Evolutionary conservation across 176 grass and related monocot genomes (phyloP).

Genomic region (bread wheat (Triticum aestivum)): DNA sequence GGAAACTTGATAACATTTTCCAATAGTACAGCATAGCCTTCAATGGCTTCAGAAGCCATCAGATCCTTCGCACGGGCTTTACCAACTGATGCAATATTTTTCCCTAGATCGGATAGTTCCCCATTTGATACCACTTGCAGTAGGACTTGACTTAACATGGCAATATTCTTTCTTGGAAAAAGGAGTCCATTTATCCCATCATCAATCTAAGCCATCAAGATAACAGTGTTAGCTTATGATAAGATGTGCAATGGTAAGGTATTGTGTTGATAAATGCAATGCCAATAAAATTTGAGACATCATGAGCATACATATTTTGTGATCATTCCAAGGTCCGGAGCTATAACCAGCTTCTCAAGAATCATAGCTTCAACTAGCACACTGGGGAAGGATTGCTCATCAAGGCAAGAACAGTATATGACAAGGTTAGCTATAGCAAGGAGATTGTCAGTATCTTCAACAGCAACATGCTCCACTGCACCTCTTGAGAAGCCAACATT

Average conservation of each 20-base stretch:
- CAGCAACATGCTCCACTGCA: constrained; percentile 52
- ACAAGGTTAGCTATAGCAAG: constrained; percentile 71
- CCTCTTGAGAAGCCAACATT: constrained; percentile 69
- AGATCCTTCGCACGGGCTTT: constrained; percentile 84
- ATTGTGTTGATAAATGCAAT: constrained; percentile 28
- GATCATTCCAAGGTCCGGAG: constrained; percentile 84
- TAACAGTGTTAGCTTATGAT: constrained; percentile 26
- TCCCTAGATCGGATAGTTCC: constrained; percentile 57
- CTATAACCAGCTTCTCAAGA: constrained; percentile 85
- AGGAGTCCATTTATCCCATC: constrained; percentile 84
- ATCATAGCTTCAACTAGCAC: constrained; percentile 81
- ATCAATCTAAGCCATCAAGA: constrained; percentile 65
- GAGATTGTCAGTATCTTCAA: constrained; percentile 48
- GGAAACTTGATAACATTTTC: constrained; percentile 77
- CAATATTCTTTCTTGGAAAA: constrained; percentile 62
- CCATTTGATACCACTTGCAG: constrained; percentile 61
- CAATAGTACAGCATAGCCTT: constrained; percentile 72
- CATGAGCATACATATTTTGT: constrained; percentile 71
- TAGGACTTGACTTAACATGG: constrained; percentile 58
- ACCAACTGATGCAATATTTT: constrained; percentile 70
- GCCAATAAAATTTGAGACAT: constrained; percentile 15
- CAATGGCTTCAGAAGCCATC: constrained; percentile 71
- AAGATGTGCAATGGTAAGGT: constrained; percentile 1
- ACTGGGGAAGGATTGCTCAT: constrained; percentile 85
- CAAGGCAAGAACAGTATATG: constrained; percentile 87